Evolutionary conservation across 129 eudicot genomes (phyloP), one percentile per base, ranked within the genome.

Genomic region (Helichrysum umbraculigerum): DNA sequence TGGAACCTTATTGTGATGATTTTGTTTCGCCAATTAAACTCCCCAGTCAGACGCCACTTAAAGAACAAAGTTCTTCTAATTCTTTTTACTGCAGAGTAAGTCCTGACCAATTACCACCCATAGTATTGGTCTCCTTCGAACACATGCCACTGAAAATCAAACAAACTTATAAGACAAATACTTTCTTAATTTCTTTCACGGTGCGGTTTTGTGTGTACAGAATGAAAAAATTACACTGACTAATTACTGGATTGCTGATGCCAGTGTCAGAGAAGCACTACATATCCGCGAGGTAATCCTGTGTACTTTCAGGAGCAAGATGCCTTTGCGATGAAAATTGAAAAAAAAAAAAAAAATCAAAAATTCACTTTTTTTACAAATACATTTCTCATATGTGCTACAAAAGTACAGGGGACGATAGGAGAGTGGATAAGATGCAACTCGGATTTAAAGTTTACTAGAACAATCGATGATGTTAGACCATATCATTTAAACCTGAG

Each of bases 401-500:
- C 28, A 25, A 54, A 69, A 47, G 28, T 51, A 4, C 52, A 85
- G 87, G 87, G 81, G 16, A 83, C 70, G 21, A 68, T 74, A 54
- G 50, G 51, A 28, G 44, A 66, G 6, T 86, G 93, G 93, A 37
- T 32, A 37, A 79, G 90, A 60, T 88, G 93, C 66, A 68, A 56
- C 58, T 1, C 7, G 1, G 41, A 44, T 15, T 68, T 81, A 22
- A 84, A 75, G 25, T 39, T 61, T 29, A 20, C 60, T 3, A 50
- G 5, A 16, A 77, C 76, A 29, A 0, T 15, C 37, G 22, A 83
- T 20, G 84, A 87, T 42, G 81, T 74, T 0, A 71, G 85, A 75
- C 70, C 72, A 3, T 86, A 86, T 15, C 93, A 88, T 81, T 30
- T 57, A n/a, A 81, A 79, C 54, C 78, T 88, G 64, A 88, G 88